Base-by-base conservation (phyloP, 164 flowering plant species). In the Piper longum region DNA sequence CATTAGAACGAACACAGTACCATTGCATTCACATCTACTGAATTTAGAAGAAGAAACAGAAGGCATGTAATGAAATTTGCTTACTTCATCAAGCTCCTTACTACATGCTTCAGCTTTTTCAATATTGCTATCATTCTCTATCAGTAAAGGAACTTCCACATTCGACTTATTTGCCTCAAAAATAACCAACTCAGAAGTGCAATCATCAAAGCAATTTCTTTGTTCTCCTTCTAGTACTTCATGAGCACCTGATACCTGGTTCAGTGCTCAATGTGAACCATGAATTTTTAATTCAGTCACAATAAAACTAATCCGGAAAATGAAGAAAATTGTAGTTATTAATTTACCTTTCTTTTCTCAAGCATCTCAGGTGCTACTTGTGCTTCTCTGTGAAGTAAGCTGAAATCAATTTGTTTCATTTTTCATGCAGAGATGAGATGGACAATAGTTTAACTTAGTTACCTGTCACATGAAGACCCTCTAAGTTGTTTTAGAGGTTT, bases 21-120 rank as follows among this genome's bases (percentile, higher is more conserved):
- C 39, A 17, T 56, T 16, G 2, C 59, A 56, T 16, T 4, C 39
- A 56, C 16, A 56, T 56, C 17, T 56, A 16, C 4, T 17, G 16
- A 17, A 9, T 17, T 26, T 3, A 17, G 7, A 12, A 16, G 5
- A 5, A 17, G 8, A 16, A 9, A 7, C 4, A 54, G 26, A 52
- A n/a, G 13, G 58, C 14, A 64, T 6, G 40, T 8, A 40, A 65
- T 18, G 56, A 43, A 64, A 48, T 64, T 63, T 43, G 75, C 96
- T 81, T 77, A 86, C 98, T 75, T 84, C 77, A 26, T 90, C 97
- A 67, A 93, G 92, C 66, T 88, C 87, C 71, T 87, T 88, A 51
- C 78, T 57, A 74, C 78, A 87, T 52, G 95, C 87, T 74, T 87
- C 91, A 67, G 96, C 97, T 74, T 79, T 87, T 62, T 83, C 81